phyloP scores from a whole-genome alignment of 2,329 filamentous ascomycete species.

The Cladosporium phlei region DNA sequence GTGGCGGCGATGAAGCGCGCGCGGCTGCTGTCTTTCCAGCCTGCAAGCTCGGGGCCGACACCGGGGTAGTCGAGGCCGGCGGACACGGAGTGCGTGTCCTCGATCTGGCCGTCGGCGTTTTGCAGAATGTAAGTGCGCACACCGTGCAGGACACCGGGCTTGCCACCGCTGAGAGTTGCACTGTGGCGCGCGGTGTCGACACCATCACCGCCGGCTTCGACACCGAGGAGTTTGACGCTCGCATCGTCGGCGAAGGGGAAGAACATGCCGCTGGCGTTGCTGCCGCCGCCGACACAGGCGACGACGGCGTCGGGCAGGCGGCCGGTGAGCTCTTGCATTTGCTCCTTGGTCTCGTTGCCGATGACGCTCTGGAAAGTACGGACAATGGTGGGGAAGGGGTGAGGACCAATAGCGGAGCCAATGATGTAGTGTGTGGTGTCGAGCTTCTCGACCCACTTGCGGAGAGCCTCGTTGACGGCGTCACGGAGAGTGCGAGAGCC shows the following conservation, averaged over 20 bases:
- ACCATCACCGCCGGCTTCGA: conserved; percentile 93
- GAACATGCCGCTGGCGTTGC: conserved; percentile 97
- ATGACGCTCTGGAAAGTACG: conserved; percentile 97
- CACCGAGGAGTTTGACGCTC: conserved; percentile 81
- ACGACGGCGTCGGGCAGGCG: conserved; percentile 95
- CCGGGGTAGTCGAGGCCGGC: conserved; percentile 96
- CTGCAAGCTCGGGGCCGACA: conserved; percentile 85
- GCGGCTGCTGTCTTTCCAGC: conserved; percentile 85
- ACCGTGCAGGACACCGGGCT: conserved; percentile 90
- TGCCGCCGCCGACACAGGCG: conserved; percentile 91
- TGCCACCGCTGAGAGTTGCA: conserved; percentile 79
- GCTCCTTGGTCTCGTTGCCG: conserved; percentile 85
- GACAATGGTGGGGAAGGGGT: conserved; percentile 96
- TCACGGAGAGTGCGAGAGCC: conserved; percentile 63
- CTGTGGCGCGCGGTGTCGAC: conserved; percentile 80
- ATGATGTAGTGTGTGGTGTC: conserved; percentile 98
- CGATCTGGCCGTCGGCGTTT: conserved; percentile 86
- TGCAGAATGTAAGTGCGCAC: conserved; percentile 95
- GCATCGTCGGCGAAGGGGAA: conserved; percentile 86
- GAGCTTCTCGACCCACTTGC: conserved; percentile 88
- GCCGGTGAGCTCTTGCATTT: conserved; percentile 78
- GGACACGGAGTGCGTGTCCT: conserved; percentile 92
- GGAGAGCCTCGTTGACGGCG: conserved; percentile 89
- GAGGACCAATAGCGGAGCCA: conserved; percentile 92
- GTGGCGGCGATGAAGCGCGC: conserved; percentile 89